Evolutionary conservation across 2,329 filamentous ascomycete species (phyloP), one percentile per base, ranked within the genome.

Genomic region (Trichophyton simii): DNA sequence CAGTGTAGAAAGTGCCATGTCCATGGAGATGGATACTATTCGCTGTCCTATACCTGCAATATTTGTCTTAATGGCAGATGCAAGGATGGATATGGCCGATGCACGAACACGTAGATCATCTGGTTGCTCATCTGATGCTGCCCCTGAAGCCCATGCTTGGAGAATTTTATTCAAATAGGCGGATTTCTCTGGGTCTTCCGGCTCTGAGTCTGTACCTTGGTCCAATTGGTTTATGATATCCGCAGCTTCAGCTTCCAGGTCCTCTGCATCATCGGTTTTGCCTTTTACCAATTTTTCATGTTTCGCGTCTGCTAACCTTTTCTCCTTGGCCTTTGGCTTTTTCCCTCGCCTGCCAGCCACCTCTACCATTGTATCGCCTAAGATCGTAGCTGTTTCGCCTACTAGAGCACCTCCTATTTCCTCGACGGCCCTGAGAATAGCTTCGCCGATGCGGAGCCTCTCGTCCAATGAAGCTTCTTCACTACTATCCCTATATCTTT

Each of bases 31-130:
- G 0, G 72, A 68, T 20, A 72, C 62, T 3, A 75, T 67, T 2
- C 65, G 64, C 3, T 71, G 64, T 0, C 75, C 75, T 3, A 77
- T 65, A 1, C 73, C 75, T 13, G 67, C 61, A 54, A 76, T 68
- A 60, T 76, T 77, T 5, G 71, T 74, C 55, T 74, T 70, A 1
- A 77, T 69, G 0, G 74, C 74, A 0, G 72, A 73, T 3, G 73
- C 74, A 3, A 77, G 69, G 34, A 77, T 73, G 1, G 75, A 77
- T 2, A 77, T 67, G 13, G 75, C 75, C 1, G 75, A 77, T n/a
- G 75, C 69, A 3, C 75, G 71, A 1, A 72, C 67, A 11, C 75
- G 75, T 1, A 77, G 68, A 61, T 77, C 75, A 60, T 77, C 75
- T n/a, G 75, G 74, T 25, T 75, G 70, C 22, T 70, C 66, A 58